Evolutionary conservation across 2,329 filamentous ascomycete genomes (phyloP).

Genomic region (Orbilia javanica): DNA sequence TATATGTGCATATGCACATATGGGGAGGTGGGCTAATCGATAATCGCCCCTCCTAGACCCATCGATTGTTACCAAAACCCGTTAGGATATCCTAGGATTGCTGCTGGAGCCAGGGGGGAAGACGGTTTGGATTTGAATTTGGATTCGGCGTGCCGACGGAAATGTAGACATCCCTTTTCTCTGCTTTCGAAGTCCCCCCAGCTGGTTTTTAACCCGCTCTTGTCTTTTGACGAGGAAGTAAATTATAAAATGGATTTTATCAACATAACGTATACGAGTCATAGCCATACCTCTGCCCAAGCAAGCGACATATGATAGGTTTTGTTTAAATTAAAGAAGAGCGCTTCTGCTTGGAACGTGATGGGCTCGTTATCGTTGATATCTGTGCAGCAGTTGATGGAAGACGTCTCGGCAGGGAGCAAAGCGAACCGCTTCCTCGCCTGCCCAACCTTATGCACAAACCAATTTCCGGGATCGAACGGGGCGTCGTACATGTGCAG

Average conservation of each 20-base stretch:
- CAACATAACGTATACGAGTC: not conserved
- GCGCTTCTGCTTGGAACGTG: not conserved
- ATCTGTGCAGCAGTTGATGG: not conserved
- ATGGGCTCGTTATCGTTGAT: not conserved
- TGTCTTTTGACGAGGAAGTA: not conserved
- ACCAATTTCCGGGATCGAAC: slow-evolving; percentile 33
- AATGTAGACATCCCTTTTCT: no score
- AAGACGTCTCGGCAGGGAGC: not conserved
- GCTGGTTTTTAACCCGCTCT: no score
- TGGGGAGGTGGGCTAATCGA: no score
- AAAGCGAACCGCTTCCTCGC: slow-evolving; percentile 20
- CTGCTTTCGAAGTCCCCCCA: no score
- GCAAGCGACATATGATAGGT: not conserved
- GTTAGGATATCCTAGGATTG: no score
- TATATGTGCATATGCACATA: no score
- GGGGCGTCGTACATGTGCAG: slow-evolving; percentile 20
- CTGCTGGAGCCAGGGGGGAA: no score
- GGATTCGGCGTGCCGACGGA: no score
- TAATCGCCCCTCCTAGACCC: no score
- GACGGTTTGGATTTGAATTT: no score
- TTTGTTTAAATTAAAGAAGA: not conserved
- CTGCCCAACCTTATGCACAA: slow-evolving; percentile 19
- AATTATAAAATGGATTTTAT: not conserved
- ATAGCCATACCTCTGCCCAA: not conserved
- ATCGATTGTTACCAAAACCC: no score